Conservation (phyloP, 140 eudicot genomes). For the Ambrosia hybrid region DNA sequence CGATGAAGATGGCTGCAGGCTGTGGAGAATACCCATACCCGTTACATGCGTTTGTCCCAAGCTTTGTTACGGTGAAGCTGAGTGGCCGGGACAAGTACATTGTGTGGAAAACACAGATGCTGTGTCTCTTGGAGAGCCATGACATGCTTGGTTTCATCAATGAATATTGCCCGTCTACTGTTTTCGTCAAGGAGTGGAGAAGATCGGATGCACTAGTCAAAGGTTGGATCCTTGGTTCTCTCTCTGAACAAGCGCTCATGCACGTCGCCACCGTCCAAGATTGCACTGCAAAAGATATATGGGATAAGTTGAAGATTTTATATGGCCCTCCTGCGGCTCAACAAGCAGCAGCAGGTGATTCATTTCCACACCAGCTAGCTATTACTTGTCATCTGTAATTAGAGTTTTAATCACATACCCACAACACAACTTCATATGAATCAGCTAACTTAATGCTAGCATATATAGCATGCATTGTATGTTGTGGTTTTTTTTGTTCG, state of each 20-base stretch:
- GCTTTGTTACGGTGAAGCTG: constrained; percentile 24
- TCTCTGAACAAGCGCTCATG: constrained; percentile 22
- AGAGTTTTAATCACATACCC: background rate
- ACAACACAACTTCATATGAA: background rate
- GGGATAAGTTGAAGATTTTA: constrained; percentile 18
- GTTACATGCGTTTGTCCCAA: constrained; percentile 21
- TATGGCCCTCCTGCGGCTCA: constrained; percentile 3
- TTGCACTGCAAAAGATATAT: constrained; percentile 19
- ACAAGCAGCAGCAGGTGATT: background rate
- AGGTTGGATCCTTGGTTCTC: constrained; percentile 30
- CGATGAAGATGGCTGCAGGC: background rate
- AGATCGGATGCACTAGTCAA: constrained; percentile 26
- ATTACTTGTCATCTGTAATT: too few relatives aligned
- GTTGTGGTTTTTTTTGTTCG: too few relatives aligned
- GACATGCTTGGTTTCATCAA: constrained; percentile 19
- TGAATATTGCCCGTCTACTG: too few relatives aligned
- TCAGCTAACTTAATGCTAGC: too few relatives aligned
- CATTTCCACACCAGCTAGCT: too few relatives aligned
- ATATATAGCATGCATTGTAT: too few relatives aligned
- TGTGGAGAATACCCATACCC: constrained; percentile 12
- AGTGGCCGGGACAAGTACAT: constrained; percentile 7
- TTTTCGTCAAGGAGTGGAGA: constrained; percentile 4
- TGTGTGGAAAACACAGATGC: constrained; percentile 27
- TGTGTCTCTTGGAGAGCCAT: constrained; percentile 22
- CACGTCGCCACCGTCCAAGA: background rate